Base-by-base conservation (phyloP, 225 moss, liverwort and hornwort species). In the Marchantia paleacea region DNA sequence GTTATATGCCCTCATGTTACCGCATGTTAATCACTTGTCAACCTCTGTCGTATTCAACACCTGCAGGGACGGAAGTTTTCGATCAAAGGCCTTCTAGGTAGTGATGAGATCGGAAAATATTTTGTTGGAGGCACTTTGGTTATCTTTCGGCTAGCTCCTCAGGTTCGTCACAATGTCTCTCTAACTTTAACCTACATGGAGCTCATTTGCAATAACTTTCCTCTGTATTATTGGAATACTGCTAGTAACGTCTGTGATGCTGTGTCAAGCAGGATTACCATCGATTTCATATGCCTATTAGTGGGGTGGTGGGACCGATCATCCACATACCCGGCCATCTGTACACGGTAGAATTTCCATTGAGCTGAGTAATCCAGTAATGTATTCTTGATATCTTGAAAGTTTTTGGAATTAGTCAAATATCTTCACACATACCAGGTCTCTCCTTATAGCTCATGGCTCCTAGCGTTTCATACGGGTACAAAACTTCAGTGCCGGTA, bases 51-150 rank as follows among this genome's bases (percentile, higher is more conserved):
- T 52, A 5, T 12, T 7, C n/a, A 13, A 24, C 12, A 26, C 25
- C 47, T 81, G 9, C 62, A 99, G 97, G 99, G 99, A 57, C 92
- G 94, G 65, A 99, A 95, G 82, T 99, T 99, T 75, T 99, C 99
- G 65, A 68, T 99, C 60, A 82, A 81, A 57, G 99, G 99, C 54
- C 95, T 99, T 75, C 81, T 99, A 39, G 86, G 82, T 49, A 90
- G 91, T 78, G 82, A 90, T 30, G 86, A 87, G 26, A 80, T 91
- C 48, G 91, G 84, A 31, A 82, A 80, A 57, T 93, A 87, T 75
- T 99, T 99, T 75, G 84, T 77, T 63, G 88, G 85, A 81, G 95
- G 99, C 72, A 77, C 84, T 16, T 84, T 99, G 88, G 84, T 92
- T 67, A 89, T 91, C 75, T 99, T 95, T 67, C 95, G 99, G 26